Evolutionary conservation across 2,329 filamentous ascomycete species (phyloP).

Genomic region (Scorias spongiosa): DNA sequence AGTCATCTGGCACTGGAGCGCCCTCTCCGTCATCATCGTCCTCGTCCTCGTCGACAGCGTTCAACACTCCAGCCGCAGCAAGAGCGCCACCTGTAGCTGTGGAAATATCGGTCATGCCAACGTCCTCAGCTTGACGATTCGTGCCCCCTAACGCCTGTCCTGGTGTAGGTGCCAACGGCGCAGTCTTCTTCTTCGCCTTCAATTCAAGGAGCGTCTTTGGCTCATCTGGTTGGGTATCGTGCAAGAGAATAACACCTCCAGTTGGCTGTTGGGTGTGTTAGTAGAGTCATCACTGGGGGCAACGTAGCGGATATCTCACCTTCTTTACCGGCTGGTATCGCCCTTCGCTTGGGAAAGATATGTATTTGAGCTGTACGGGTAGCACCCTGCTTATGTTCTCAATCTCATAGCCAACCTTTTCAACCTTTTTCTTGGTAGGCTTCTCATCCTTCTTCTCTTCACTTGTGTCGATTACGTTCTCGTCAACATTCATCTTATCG

Average conservation of each 20-base stretch:
- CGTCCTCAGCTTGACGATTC: conserved; percentile 15
- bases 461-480: conserved; percentile 23
- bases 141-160: conserved; percentile 11
- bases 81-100: conserved; percentile 15
- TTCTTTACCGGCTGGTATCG: conserved; percentile 90
- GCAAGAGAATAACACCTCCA: conserved; percentile 80
- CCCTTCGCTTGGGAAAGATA: conserved; percentile 68
- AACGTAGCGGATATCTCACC: conserved; percentile 35
- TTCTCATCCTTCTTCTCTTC: conserved; percentile 35
- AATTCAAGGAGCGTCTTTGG: conserved; percentile 72
- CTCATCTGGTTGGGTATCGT: conserved; percentile 67
- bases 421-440: conserved; percentile 64
- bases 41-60: conserved; percentile 72
- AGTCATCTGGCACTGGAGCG: conserved; percentile 53
- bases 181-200: conserved; percentile 66
- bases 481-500: conserved; percentile 74
- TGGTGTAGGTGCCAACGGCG: conserved; percentile 28
- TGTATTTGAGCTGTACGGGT: conserved; percentile 84
- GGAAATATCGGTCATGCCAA: conserved; percentile 15
- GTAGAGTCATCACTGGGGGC: not conserved
- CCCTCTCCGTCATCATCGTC: conserved; percentile 61
- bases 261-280: conserved; percentile 48
- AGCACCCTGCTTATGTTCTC: conserved; percentile 95
- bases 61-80: conserved; percentile 57
- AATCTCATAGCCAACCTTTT: conserved; percentile 91